Conservation (phyloP, 768 basidiomycete genomes). For the Tricholoma furcatifolium region DNA sequence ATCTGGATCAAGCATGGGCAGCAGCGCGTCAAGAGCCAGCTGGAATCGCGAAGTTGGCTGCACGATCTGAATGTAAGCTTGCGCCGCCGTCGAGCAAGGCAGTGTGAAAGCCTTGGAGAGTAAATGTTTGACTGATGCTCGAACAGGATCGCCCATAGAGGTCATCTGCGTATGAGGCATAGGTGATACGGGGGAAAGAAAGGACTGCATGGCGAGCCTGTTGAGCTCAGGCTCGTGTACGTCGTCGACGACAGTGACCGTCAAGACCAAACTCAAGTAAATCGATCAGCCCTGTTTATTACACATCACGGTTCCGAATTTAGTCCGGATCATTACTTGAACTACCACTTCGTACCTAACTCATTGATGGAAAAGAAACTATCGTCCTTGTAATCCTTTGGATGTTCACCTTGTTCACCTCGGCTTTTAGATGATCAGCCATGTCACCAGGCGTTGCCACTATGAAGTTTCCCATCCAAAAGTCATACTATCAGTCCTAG, state of each 20-base stretch:
- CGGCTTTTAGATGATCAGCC: too few species aligned
- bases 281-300: conserved; percentile 17
- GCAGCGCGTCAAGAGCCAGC: conserved; percentile 78
- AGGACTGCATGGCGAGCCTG: conserved; percentile 25
- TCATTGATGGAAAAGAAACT: too few species aligned
- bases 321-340: conserved; percentile 3
- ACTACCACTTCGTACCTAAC: neutral
- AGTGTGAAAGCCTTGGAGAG: conserved; percentile 63
- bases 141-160: conserved; percentile 44
- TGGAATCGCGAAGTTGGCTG: conserved; percentile 78
- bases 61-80: conserved; percentile 73
- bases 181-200: conserved; percentile 22
- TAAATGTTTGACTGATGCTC: conserved; percentile 66
- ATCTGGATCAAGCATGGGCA: conserved; percentile 64
- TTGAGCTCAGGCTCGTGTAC: conserved; percentile 19
- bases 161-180: conserved; percentile 14
- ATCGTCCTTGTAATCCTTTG: too few species aligned
- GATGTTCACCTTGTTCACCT: too few species aligned
- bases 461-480: too few species aligned
- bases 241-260: conserved; percentile 19
- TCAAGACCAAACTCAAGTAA: conserved; percentile 13
- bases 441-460: too few species aligned
- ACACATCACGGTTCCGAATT: conserved; percentile 8
- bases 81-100: conserved; percentile 76
- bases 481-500: too few species aligned